Base-by-base conservation (phyloP, 2,329 filamentous ascomycete species). In the Nothomitra cinnamomea region DNA sequence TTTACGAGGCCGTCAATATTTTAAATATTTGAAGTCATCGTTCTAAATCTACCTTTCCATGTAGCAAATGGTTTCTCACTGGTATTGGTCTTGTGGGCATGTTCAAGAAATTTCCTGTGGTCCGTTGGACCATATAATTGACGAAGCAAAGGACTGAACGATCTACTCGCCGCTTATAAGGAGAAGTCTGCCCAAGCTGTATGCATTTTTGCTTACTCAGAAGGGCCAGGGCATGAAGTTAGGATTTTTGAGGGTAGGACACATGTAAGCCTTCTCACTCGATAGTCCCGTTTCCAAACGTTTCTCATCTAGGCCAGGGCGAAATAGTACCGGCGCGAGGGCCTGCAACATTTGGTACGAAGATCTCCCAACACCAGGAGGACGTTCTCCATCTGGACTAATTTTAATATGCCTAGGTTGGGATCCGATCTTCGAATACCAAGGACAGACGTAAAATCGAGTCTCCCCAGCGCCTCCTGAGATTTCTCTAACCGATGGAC, bases 351-450 rank as follows among this genome's bases (percentile, higher is more conserved):
- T 98, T 98, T 65, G 92, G 89, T 90, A 72, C 69, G 80, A 69
- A 40, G 32, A 24, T 15, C n/a, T 4, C 35, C 35, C 32, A 35
- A 5, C 3, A 2, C 8, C 50, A 10, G 15, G n/a, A n/a, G 3
- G 45, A 21, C 52, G 53, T 25, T 28, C 51, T 19, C 19, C 3
- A 17, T 19, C n/a, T 5, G 4, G 24, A 49, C 40, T 49, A 28
- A 48, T 28, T 7, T 17, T 32, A 24, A 41, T 28, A 15, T 47
- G 49, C 24, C n/a, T 58, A 94, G 89, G 90, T 47, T 98, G 92
- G 92, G 92, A 98, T 67, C 80, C 92, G 1, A 83, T 94, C 58
- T 98, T 98, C 62, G 92, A 98, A 70, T 90, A 94, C 60, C 77
- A 94, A 58, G 89, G 89, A 42, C 73, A 87, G 69, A 98, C 92